A percentile compares a stretch with the other conserved stretches of the same genome.
Evolutionary conservation across 805 yeast species (phyloP).

Genomic region (Metschnikowia anglica): DNA sequence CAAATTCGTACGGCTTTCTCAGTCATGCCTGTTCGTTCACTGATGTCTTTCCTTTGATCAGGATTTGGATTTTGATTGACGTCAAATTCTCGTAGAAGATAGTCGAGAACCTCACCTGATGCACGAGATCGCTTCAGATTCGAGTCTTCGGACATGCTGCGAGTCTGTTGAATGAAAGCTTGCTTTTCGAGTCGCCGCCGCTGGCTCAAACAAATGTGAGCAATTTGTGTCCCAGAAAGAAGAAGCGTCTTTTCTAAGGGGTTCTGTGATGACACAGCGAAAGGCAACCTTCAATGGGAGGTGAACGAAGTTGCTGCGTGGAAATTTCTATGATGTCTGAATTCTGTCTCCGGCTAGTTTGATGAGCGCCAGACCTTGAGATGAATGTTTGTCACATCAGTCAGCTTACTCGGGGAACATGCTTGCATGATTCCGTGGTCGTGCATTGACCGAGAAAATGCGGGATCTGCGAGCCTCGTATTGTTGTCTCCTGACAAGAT

Average conservation of each 20-base stretch:
- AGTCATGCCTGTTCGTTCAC: constrained; percentile 73
- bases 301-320: neutral
- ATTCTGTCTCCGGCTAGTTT: neutral
- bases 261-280: neutral
- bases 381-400: neutral
- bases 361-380: constrained; percentile 1
- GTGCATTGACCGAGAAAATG: constrained; percentile 8
- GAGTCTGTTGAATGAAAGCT: no score
- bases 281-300: neutral
- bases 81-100: constrained; percentile 65
- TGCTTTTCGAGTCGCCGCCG: neutral
- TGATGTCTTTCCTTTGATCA: constrained; percentile 64
- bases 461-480: constrained; percentile 7
- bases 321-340: neutral
- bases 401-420: constrained; percentile 6
- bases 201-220: neutral
- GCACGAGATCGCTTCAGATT: constrained; percentile 61
- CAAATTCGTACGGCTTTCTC: constrained; percentile 89
- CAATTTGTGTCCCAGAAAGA: neutral
- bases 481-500: constrained; percentile 2
- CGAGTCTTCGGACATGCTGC: constrained; percentile 21
- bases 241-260: neutral
- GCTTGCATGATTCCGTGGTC: constrained; percentile 11
- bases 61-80: constrained; percentile 75
- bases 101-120: constrained; percentile 74